Base-by-base conservation (phyloP, 768 basidiomycete genomes). In the Suillus lakei region DNA sequence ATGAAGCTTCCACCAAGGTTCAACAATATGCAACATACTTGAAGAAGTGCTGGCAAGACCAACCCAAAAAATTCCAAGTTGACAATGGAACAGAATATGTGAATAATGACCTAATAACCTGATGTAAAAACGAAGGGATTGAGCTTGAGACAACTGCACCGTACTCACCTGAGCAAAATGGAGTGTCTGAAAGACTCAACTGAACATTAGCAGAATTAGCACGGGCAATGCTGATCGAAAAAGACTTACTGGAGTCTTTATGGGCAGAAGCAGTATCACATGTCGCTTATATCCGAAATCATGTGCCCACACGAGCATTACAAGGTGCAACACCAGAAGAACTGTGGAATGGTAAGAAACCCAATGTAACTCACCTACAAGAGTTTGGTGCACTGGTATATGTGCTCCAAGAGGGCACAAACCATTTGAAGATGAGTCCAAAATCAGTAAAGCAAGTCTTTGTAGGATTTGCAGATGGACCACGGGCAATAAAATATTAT, bases 141-240 rank as follows among this genome's bases (percentile, higher is more conserved):
- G 69, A 70, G 0, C 64, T 79, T 0, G 72, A 82, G 18, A n/a
- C 67, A 0, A 78, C 74, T 0, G 74, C 73, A 5, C 81, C 78
- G 2, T 80, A 82, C 38, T 76, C 78, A 8, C 78, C 78, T 0
- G 67, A 75, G 0, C 78, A 82, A 32, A 83, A 82, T 64, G 77
- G 74, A 8, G 61, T 74, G n/a, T 76, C 81, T 0, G 81, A 85
- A 43, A 55, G 73, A 0, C 73, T 74, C n/a, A 83, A 82, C 59
- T 36, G 70, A 4, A 81, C 76, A 0, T 41, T 79, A 0, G 28
- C 79, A 0, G 73, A 81, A 53, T 48, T 80, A 2, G 72, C 67
- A 1, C 32, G 68, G 0, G 69, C 77, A 0, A 82, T 83, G 79
- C 5, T 83, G 32, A 69, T 70, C 0, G 68, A 64, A 0, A 38